Evolutionary conservation across 768 basidiomycete species (phyloP).

Genomic region (Auricularia auricula-judae): DNA sequence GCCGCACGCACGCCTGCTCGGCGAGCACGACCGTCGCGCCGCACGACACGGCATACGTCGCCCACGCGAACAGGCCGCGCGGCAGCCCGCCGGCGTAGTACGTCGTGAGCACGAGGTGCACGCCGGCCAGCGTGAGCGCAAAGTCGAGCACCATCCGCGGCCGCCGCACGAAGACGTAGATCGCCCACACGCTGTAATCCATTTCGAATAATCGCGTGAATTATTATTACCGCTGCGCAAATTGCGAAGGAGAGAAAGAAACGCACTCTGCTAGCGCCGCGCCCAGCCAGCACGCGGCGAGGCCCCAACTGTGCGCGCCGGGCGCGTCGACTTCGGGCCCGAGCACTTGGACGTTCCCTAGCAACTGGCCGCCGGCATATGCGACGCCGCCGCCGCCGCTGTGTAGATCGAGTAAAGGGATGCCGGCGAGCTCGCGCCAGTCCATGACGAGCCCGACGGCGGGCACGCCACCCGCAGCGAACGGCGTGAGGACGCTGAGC

Average conservation of each 20-base stretch:
- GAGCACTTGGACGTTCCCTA: conserved; percentile 32
- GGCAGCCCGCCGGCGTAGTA: conserved; percentile 81
- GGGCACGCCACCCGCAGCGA: conserved; percentile 36
- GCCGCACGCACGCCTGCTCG: conserved; percentile 83
- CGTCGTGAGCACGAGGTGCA: conserved; percentile 86
- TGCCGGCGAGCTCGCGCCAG: conserved; percentile 91
- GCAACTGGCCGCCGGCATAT: conserved; percentile 71
- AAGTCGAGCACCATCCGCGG: conserved; percentile 95
- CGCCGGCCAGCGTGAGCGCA: conserved; percentile 79
- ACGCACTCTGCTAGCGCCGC: conserved; percentile 82
- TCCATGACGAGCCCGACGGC: conserved; percentile 81
- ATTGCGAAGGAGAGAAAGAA: neutral
- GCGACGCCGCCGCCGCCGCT: conserved; percentile 46
- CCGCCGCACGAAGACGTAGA: conserved; percentile 79
- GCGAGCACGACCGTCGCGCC: conserved; percentile 67
- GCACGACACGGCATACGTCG: conserved; percentile 59
- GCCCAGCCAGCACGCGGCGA: conserved; percentile 76
- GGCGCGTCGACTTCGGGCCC: conserved; percentile 37
- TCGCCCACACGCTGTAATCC: conserved; percentile 51
- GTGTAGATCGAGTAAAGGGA: conserved; percentile 16
- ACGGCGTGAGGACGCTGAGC: conserved; percentile 71
- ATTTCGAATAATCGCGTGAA: neutral
- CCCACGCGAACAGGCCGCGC: conserved; percentile 89
- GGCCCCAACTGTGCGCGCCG: conserved; percentile 46
- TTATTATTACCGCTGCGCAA: neutral